Percentiles rank a stretch among this genome's conserved stretches.
Evolutionary conservation across 257 asterid species (phyloP).

Genomic region (Jaltomata sinuosa): DNA sequence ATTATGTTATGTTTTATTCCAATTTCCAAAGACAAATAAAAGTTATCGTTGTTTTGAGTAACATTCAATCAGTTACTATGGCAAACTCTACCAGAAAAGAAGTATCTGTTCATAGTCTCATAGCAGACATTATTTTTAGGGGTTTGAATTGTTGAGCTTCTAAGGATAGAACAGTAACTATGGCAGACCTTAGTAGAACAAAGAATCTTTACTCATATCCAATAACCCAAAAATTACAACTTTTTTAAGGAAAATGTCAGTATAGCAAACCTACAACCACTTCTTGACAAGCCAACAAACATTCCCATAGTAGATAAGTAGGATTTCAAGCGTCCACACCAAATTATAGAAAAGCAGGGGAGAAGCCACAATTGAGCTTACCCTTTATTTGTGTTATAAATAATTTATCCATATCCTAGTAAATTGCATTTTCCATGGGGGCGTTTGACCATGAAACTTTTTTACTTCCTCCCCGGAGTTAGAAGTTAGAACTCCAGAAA

Average conservation of each 20-base stretch:
- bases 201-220: neutral
- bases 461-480: neutral
- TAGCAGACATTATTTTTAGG: neutral
- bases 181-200: neutral
- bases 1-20: neutral
- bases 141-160: neutral
- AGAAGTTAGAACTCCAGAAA: neutral
- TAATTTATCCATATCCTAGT: neutral
- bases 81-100: neutral
- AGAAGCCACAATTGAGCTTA: too few relatives aligned
- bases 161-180: neutral
- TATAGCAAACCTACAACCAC: neutral
- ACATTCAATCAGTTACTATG: neutral
- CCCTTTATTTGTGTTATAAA: neutral
- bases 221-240: neutral
- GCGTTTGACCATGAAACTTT: neutral
- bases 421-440: neutral
- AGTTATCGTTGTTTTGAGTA: neutral
- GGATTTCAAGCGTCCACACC: too few relatives aligned
- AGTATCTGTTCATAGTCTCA: neutral
- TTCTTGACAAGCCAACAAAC: too few relatives aligned
- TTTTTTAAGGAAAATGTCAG: neutral
- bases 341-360: too few relatives aligned
- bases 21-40: neutral
- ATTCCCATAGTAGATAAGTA: too few relatives aligned